A percentile compares a stretch with the other conserved stretches of the same genome.
These are phyloP conservation scores for Murraya koenigii DNA, from an alignment of 345 rosid species.

Conservation along the genomic window DNA sequence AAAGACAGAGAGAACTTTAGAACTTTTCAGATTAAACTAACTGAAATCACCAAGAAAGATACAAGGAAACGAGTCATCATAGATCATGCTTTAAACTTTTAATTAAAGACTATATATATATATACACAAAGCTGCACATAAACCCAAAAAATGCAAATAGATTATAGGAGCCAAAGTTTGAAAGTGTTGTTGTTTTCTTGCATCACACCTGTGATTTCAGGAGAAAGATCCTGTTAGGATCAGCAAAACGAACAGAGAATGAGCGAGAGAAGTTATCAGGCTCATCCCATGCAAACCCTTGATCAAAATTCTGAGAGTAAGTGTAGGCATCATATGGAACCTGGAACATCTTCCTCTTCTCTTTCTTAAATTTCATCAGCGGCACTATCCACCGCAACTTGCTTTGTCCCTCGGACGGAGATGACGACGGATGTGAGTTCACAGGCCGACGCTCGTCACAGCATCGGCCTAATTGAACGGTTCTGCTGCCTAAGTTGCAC, in stretches of 20 bases:
- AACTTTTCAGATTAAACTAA: background rate
- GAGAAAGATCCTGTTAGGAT: slow-evolving; percentile 20
- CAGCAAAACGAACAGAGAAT: slow-evolving; percentile 45
- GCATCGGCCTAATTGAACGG: background rate
- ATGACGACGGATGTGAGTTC: background rate
- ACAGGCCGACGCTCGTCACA: background rate
- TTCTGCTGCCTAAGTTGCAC: slow-evolving; percentile 12
- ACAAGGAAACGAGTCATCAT: background rate
- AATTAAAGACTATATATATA: too few relatives aligned
- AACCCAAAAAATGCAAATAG: background rate
- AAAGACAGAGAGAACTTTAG: background rate
- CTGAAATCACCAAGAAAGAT: background rate
- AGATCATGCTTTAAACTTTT: background rate
- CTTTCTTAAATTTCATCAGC: slow-evolving; percentile 39
- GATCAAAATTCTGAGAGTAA: slow-evolving; percentile 51
- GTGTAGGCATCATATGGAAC: slow-evolving; percentile 33
- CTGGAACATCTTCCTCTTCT: slow-evolving; percentile 28
- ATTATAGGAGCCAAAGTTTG: background rate
- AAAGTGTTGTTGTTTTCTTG: background rate
- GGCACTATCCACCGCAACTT: slow-evolving; percentile 35
- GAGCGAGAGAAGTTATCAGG: slow-evolving; percentile 44
- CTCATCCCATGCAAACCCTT: slow-evolving; percentile 39
- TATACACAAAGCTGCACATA: background rate
- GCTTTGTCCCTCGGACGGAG: background rate
- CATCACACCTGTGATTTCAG: slow-evolving; percentile 7